A percentile compares a stretch with the other conserved stretches of the same genome.
phyloP scores from a whole-genome alignment of 352 stramenopile species.

The Phytophthora fragariae region DNA sequence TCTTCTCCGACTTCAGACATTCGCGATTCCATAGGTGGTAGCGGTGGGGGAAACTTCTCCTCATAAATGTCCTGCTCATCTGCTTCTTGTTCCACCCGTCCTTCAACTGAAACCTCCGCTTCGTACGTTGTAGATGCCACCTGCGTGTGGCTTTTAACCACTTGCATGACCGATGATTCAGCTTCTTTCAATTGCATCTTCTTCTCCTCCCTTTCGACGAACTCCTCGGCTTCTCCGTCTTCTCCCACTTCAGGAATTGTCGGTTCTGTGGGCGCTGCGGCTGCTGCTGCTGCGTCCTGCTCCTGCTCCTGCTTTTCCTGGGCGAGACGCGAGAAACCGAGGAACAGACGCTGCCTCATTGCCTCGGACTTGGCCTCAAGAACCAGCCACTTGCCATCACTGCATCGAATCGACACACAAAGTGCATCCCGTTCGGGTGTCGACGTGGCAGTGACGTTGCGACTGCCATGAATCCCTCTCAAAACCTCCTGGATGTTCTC shows the following conservation, averaged over 20 bases:
- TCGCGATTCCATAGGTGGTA: neutral
- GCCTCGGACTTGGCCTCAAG: constrained; percentile 62
- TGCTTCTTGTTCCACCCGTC: neutral
- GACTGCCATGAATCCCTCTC: constrained; percentile 51
- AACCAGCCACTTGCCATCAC: constrained; percentile 56
- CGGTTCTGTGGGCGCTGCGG: neutral
- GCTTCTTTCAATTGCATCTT: neutral
- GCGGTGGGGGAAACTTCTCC: neutral
- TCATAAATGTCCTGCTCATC: neutral
- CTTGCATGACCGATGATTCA: neutral
- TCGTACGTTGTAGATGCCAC: neutral
- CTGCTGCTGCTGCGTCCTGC: neutral
- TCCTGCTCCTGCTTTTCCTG: constrained; percentile 45
- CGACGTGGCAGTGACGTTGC: constrained; percentile 15
- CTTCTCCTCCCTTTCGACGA: neutral
- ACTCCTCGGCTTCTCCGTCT: constrained; percentile 5
- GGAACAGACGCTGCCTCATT: constrained; percentile 51
- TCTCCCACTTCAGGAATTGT: constrained; percentile 9
- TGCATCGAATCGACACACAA: constrained; percentile 59
- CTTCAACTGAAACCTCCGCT: neutral
- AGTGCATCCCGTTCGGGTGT: constrained; percentile 24
- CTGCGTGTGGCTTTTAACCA: neutral
- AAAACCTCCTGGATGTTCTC: constrained; percentile 56
- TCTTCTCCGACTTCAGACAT: neutral
- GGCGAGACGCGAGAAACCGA: constrained; percentile 60